These are phyloP conservation scores for Leccinum pachyderme DNA, from an alignment of 1,284 basidiomycete genomes.

Conservation along the genomic window DNA sequence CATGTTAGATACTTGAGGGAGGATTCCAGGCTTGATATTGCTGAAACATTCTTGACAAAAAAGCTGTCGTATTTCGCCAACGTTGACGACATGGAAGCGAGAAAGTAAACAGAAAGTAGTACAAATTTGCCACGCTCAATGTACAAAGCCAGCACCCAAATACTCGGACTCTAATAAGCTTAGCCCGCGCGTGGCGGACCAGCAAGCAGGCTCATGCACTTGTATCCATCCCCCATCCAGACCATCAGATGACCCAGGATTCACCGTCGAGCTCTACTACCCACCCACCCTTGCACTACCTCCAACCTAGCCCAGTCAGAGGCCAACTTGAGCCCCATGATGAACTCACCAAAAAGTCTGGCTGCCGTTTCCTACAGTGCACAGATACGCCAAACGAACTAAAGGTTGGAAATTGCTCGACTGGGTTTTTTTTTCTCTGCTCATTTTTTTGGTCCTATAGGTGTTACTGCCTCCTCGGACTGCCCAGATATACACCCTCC, in stretches of 20 bases:
- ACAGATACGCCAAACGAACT: slow-evolving; percentile 73
- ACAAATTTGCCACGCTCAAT: slow-evolving; percentile 12
- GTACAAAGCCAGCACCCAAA: slow-evolving; percentile 31
- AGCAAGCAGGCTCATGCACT: not conserved
- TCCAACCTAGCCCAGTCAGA: slow-evolving; percentile 61
- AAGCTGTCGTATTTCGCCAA: slow-evolving; percentile 76
- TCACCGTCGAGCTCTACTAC: slow-evolving; percentile 24
- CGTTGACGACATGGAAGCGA: slow-evolving; percentile 40
- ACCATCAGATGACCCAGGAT: slow-evolving; percentile 22
- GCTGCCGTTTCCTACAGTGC: slow-evolving; percentile 70
- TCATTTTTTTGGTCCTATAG: slow-evolving; percentile 34
- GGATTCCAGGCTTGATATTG: slow-evolving; percentile 86
- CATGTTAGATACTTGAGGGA: slow-evolving; percentile 88
- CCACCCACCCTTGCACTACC: slow-evolving; percentile 47
- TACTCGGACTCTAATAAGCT: slow-evolving; percentile 5
- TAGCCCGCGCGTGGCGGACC: slow-evolving; percentile 9
- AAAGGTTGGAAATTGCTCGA: slow-evolving; percentile 43
- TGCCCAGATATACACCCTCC: slow-evolving; percentile 61
- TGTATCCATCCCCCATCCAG: slow-evolving; percentile 3
- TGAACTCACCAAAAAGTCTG: slow-evolving; percentile 44
- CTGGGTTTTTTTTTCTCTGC: slow-evolving; percentile 2
- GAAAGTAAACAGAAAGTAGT: slow-evolving; percentile 1
- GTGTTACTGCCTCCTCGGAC: slow-evolving; percentile 71
- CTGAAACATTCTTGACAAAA: slow-evolving; percentile 78
- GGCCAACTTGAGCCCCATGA: slow-evolving; percentile 68